Evolutionary conservation across 2,329 filamentous ascomycete species (phyloP).

Genomic region (Clonostachys sp.): DNA sequence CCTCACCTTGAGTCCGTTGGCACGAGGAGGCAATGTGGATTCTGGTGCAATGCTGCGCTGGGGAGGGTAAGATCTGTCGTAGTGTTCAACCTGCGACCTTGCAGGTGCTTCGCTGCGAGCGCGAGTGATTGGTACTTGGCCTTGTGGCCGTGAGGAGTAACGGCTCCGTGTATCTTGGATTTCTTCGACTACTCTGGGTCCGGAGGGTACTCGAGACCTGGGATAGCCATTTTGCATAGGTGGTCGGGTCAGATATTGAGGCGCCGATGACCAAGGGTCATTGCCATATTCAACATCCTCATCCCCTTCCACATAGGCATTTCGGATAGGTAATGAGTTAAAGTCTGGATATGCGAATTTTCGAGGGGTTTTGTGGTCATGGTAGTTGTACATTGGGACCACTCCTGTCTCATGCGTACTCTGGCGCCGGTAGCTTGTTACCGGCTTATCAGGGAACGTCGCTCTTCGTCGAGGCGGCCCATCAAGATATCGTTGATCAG

Average conservation of each 20-base stretch:
- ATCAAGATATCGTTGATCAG: background rate
- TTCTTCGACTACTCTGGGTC: conserved; percentile 20
- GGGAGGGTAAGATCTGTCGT: conserved; percentile 37
- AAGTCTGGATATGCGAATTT: background rate
- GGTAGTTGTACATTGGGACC: background rate
- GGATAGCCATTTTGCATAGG: background rate
- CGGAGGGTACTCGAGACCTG: background rate
- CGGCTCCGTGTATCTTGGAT: conserved; percentile 32
- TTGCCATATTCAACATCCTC: conserved; percentile 3
- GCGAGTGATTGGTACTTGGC: conserved; percentile 20
- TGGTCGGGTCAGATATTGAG: background rate
- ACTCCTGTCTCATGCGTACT: background rate
- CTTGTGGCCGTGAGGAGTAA: conserved; percentile 25
- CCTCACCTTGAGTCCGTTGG: background rate
- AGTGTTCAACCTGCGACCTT: too few species aligned
- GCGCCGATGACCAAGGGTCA: background rate
- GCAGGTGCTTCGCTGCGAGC: conserved; percentile 33
- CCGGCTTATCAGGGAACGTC: conserved; percentile 3
- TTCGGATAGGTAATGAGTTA: background rate
- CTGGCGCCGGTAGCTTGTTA: background rate
- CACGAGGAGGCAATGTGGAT: conserved; percentile 13
- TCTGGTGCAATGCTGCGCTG: conserved; percentile 30
- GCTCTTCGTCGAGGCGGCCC: background rate
- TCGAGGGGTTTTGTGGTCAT: background rate
- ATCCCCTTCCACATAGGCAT: background rate